Conservation (phyloP, 495 filamentous ascomycete species). For the Umbilicaria muhlenbergii region DNA sequence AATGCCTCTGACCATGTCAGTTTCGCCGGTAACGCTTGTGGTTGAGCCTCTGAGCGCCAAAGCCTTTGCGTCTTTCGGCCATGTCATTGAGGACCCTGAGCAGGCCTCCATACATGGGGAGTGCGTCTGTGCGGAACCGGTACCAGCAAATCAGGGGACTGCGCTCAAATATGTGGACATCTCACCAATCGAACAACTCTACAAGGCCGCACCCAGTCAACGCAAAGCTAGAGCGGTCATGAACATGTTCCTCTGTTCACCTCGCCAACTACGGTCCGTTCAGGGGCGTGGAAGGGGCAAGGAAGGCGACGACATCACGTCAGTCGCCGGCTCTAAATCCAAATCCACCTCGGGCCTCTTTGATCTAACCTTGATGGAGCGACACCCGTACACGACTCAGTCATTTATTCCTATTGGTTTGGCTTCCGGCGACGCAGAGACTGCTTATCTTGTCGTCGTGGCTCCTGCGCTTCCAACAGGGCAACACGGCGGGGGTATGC, state of each 20-base stretch:
- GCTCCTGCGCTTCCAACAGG: constrained; percentile 45
- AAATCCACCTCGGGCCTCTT: constrained; percentile 27
- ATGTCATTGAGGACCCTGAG: constrained; percentile 39
- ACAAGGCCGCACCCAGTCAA: constrained; percentile 47
- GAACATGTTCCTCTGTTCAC: constrained; percentile 83
- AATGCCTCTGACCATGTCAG: too few relatives aligned
- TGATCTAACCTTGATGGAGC: constrained; percentile 63
- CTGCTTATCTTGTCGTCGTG: constrained; percentile 71
- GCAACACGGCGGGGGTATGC: constrained; percentile 42
- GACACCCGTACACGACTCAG: constrained; percentile 87
- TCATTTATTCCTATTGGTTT: constrained; percentile 74
- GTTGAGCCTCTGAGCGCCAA: constrained; percentile 36
- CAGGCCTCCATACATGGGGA: too few relatives aligned
- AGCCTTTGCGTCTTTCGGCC: constrained; percentile 68
- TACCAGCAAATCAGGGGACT: constrained; percentile 67
- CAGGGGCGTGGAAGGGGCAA: background rate
- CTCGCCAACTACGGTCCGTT: constrained; percentile 32
- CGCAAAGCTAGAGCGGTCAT: constrained; percentile 44
- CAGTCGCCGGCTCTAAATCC: constrained; percentile 11
- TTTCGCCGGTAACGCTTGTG: too few relatives aligned
- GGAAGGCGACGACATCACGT: background rate
- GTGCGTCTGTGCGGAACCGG: constrained; percentile 7
- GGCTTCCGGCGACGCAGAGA: constrained; percentile 20
- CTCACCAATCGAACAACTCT: constrained; percentile 51
- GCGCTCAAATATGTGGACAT: constrained; percentile 76